Evolutionary conservation across 495 filamentous ascomycete species (phyloP).

Genomic region (Aspergillus sclerotiicarbonarius): DNA sequence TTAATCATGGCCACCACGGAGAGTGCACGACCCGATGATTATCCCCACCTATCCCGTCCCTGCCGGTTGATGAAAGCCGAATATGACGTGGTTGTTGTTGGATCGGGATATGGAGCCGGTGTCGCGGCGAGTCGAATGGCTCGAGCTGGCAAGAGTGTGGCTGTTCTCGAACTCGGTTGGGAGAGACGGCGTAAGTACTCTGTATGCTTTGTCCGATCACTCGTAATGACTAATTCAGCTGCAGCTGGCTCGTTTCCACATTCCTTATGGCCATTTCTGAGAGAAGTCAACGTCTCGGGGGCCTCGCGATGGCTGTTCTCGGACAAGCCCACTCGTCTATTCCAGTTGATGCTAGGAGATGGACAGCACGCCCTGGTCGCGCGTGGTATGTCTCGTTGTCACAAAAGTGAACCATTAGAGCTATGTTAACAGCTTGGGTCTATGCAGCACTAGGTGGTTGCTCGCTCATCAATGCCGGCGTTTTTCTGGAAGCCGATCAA

Average conservation of each 20-base stretch:
- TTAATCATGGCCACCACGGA: neutral
- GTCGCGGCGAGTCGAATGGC: constrained; percentile 66
- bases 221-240: neutral
- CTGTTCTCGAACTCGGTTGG: constrained; percentile 59
- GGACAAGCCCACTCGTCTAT: constrained; percentile 59
- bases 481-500: constrained; percentile 61
- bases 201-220: neutral
- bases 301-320: constrained; percentile 23
- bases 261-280: constrained; percentile 39
- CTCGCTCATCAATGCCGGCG: constrained; percentile 65
- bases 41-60: constrained; percentile 54
- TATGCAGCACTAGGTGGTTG: constrained; percentile 58
- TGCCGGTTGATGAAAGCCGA: constrained; percentile 53
- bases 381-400: constrained; percentile 48
- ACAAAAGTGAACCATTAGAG: no score
- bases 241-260: constrained; percentile 59
- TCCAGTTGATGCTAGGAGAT: constrained; percentile 60
- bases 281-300: constrained; percentile 57
- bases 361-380: constrained; percentile 65
- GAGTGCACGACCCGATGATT: constrained; percentile 11
- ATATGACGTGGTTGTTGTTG: constrained; percentile 67
- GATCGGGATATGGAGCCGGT: constrained; percentile 66
- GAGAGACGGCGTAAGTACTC: constrained; percentile 55
- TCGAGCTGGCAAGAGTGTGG: constrained; percentile 58
- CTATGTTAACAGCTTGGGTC: no score